Percentiles rank a stretch among this genome's conserved stretches.
Evolutionary conservation across 192 early-diverging fungal genomes (phyloP).

Genomic region (Linnemannia exigua): DNA sequence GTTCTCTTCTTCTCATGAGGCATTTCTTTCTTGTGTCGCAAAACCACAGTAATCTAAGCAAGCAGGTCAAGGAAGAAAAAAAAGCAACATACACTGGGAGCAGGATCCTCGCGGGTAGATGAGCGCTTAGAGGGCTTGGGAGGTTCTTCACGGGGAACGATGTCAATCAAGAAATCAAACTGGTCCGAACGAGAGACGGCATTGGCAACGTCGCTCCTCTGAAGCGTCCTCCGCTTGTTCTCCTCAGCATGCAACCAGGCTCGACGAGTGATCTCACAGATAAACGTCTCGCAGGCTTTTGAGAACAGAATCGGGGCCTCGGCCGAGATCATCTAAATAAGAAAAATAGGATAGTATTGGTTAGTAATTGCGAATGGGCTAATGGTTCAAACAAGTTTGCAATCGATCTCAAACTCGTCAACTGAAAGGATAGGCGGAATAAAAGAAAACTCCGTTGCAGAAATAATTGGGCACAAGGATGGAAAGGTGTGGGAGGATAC

Average conservation of each 20-base stretch:
- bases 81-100: constrained; percentile 67
- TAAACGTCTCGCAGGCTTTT: constrained; percentile 97
- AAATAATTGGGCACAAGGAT: not conserved
- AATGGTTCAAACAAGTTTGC: not conserved
- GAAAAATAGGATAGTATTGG: not conserved
- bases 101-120: constrained; percentile 32
- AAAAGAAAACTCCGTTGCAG: constrained; percentile 3
- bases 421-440: not conserved
- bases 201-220: constrained; percentile 90
- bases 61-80: not conserved
- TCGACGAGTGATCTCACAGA: constrained; percentile 89
- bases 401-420: not conserved
- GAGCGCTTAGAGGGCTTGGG: constrained; percentile 37
- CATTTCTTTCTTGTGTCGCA: not conserved
- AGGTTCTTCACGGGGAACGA: constrained; percentile 92
- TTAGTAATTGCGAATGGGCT: not conserved
- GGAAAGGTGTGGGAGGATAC: not conserved
- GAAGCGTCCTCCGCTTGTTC: constrained; percentile 95
- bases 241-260: constrained; percentile 96
- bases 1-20: not conserved
- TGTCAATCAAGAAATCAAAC: constrained; percentile 98
- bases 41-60: not conserved
- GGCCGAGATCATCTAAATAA: constrained; percentile 70
- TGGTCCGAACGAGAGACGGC: constrained; percentile 91
- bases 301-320: constrained; percentile 93